A percentile compares a stretch with the other conserved stretches of the same genome.
These are phyloP conservation scores for Mycena filopes DNA, from an alignment of 768 basidiomycete genomes.

Conservation along the genomic window DNA sequence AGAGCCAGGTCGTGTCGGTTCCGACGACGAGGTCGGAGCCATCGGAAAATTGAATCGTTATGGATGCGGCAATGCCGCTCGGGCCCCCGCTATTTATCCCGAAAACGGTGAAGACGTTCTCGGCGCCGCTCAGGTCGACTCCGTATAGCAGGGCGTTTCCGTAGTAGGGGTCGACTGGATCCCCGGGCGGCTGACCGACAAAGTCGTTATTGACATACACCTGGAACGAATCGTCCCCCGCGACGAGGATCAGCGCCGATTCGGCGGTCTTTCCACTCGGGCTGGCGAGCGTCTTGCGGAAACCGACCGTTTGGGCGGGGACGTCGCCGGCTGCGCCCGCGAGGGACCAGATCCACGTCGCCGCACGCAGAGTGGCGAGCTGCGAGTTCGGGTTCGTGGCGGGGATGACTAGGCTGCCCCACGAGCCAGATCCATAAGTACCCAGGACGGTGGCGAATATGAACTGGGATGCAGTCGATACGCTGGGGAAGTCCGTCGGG, in stretches of 20 bases:
- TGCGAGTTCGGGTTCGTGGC: background rate
- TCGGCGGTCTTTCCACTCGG: constrained; percentile 20
- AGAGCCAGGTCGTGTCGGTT: too few relatives aligned
- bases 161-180: background rate
- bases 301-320: constrained; percentile 15
- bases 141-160: constrained; percentile 3
- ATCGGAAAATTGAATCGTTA: constrained; percentile 8
- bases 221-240: constrained; percentile 21
- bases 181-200: constrained; percentile 4
- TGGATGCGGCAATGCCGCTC: constrained; percentile 9
- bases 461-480: constrained; percentile 4
- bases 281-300: constrained; percentile 24
- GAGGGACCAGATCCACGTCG: constrained; percentile 25
- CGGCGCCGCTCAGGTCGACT: background rate
- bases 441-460: background rate
- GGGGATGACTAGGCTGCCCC: constrained; percentile 11
- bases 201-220: constrained; percentile 19
- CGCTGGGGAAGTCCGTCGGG: constrained; percentile 20
- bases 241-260: constrained; percentile 5
- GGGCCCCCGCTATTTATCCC: constrained; percentile 14
- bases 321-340: constrained; percentile 5
- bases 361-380: background rate
- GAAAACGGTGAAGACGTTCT: constrained; percentile 16
- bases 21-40: background rate
- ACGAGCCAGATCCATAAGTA: constrained; percentile 18